A percentile compares a stretch with the other conserved stretches of the same genome.
These are phyloP conservation scores for Fusarium nisikadoi DNA, from an alignment of 2,329 filamentous ascomycete genomes.

Conservation along the genomic window DNA sequence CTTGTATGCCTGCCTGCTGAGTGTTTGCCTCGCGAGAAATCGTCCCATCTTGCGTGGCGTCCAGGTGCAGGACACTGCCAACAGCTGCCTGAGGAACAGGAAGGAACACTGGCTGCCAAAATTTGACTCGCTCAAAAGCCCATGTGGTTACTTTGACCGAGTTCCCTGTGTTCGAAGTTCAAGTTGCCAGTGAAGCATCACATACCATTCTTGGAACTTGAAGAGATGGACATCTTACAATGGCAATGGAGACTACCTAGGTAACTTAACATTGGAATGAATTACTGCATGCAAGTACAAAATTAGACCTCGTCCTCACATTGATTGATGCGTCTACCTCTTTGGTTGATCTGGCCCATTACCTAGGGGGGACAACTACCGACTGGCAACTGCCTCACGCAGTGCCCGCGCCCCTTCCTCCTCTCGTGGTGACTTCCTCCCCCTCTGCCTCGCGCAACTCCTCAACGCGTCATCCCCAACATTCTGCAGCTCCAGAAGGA, in stretches of 20 bases:
- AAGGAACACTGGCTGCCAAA: not conserved
- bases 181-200: not conserved
- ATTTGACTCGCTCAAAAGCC: not conserved
- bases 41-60: not conserved
- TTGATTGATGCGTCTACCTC: not conserved
- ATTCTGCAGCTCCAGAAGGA: slow-evolving; percentile 21
- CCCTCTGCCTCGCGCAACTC: not conserved
- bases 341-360: not conserved
- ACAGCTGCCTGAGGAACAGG: not conserved
- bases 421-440: slow-evolving; percentile 20
- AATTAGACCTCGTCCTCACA: not conserved
- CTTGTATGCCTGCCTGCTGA: not conserved
- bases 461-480: slow-evolving; percentile 37
- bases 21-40: not conserved
- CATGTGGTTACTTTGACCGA: not conserved
- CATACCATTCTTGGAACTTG: not conserved
- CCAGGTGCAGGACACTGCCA: not conserved
- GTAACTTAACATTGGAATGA: not conserved
- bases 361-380: not conserved
- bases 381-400: not conserved
- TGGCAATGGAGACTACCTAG: not conserved
- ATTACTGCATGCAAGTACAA: not conserved
- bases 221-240: not conserved
- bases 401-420: slow-evolving; percentile 21
- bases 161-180: not conserved